phyloP scores from a whole-genome alignment of 495 filamentous ascomycete species.

The Talaromyces nanjingensis region DNA sequence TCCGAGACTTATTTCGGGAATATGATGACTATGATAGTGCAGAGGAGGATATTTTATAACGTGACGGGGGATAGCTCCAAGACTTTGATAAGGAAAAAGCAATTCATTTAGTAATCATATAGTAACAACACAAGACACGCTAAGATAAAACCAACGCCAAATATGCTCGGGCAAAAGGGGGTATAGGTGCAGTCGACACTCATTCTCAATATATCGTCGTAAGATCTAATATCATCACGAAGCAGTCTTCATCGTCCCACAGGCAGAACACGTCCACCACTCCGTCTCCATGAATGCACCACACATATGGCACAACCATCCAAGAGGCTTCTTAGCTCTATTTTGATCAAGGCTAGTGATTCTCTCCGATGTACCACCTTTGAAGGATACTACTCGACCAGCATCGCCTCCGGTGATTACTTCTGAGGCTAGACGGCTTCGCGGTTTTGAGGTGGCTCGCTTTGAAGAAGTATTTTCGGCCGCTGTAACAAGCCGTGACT shows the following conservation, averaged over 20 bases:
- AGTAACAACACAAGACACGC: not conserved
- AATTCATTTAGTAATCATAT: not conserved
- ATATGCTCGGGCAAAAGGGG: not conserved
- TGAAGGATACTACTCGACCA: conserved; percentile 11
- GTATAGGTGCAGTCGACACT: not conserved
- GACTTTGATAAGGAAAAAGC: too few relatives aligned
- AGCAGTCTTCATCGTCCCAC: conserved; percentile 59
- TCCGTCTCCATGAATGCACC: conserved; percentile 58
- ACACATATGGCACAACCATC: conserved; percentile 66
- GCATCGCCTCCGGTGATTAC: not conserved
- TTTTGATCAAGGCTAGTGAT: conserved; percentile 31
- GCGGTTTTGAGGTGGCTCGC: not conserved
- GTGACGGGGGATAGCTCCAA: too few relatives aligned
- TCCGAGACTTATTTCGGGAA: too few relatives aligned
- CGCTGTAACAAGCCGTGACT: not conserved
- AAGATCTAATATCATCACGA: conserved; percentile 30
- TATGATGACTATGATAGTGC: too few relatives aligned
- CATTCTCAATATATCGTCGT: not conserved
- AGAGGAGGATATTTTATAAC: too few relatives aligned
- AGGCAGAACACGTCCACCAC: conserved; percentile 73
- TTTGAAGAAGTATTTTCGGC: not conserved
- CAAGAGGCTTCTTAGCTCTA: conserved; percentile 39
- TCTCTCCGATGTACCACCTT: conserved; percentile 30
- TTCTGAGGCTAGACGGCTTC: not conserved
- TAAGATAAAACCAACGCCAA: not conserved